phyloP scores from a whole-genome alignment of 768 basidiomycete species.

The Podaxis mareebaensis region DNA sequence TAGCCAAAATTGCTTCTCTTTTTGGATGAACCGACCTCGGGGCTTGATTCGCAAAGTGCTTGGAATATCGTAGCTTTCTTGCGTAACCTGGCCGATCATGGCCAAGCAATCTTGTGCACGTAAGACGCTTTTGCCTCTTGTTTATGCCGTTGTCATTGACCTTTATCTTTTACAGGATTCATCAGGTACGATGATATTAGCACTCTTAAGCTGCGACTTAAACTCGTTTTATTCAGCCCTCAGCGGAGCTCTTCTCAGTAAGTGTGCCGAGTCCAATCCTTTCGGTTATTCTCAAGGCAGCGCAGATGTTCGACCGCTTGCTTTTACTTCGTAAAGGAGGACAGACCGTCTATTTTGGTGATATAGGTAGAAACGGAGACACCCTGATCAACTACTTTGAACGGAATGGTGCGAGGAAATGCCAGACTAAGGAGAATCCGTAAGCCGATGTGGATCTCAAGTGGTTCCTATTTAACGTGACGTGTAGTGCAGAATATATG shows the following conservation, averaged over 20 bases:
- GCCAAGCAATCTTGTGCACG: conserved; percentile 90
- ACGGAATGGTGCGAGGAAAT: conserved; percentile 61
- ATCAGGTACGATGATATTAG: conserved; percentile 69
- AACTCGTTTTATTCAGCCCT: not conserved
- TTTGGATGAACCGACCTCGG: conserved; percentile 89
- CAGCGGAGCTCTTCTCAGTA: conserved; percentile 1
- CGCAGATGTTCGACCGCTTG: conserved; percentile 66
- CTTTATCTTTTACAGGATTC: conserved; percentile 34
- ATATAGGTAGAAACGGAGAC: conserved; percentile 63
- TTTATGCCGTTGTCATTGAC: not conserved
- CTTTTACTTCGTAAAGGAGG: conserved; percentile 79
- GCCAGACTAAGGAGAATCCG: conserved; percentile 74
- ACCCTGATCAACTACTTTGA: conserved; percentile 78
- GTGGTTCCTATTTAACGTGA: not conserved
- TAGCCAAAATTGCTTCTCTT: conserved; percentile 81
- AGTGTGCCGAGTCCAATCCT: too few species aligned
- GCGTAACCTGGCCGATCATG: conserved; percentile 72
- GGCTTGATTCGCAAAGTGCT: conserved; percentile 85
- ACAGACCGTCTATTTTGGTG: conserved; percentile 71
- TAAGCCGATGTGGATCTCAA: conserved; percentile 26
- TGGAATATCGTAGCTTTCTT: conserved; percentile 83
- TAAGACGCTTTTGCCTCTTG: conserved; percentile 29
- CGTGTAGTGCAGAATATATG: conserved; percentile 58
- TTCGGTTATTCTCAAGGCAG: too few species aligned
- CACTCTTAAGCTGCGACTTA: conserved; percentile 33